Base-by-base conservation (phyloP, 1,139 yeast species). In the Pichia sp. region DNA sequence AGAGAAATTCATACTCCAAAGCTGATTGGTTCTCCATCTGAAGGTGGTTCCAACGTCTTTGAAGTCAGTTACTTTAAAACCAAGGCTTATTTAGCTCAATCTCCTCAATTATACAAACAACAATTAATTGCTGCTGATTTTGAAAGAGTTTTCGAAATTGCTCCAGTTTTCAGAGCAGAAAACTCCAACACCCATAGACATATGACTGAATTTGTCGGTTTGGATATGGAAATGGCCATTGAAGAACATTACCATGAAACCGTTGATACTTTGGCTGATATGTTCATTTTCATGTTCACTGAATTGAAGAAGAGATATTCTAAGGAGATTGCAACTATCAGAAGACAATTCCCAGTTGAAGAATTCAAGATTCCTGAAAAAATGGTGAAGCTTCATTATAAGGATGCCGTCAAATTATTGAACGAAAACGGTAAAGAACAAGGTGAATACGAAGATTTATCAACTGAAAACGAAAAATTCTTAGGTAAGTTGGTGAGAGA, bases 141-240 rank as follows among this genome's bases (percentile, higher is more conserved):
- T 60, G 98, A 92, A 71, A 80, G 77, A 59, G 99, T 92, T 43
- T 94, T 81, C 62, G 99, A 92, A 71, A 77, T 92, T 59, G 97
- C 94, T 2, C 97, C 99, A 41, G 98, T 92, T 45, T 92, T 92
- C 77, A 81, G 99, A 69, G 99, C 99, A 48, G 99, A 92, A 68
- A 92, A 92, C 74, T 90, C 97, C 53, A 88, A 92, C 72, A 92
- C 98, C 31, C 97, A 92, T 67, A 90, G 99, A 71, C 99, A 92
- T 68, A 84, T 92, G 96, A 92, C 99, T 48, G 99, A 92, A 68
- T 92, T 92, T 67, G 85, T 85, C 49, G 99, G 99, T 48, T 81
- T 94, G 60, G 99, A 92, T 75, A 71, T 92, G 71, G 99, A 92
- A 69, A 87, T 94, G 95, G 85, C 97, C 6, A 86, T 92, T 63